Evolutionary conservation across 2,329 filamentous ascomycete genomes (phyloP), one percentile per base, ranked within the genome.

Genomic region (Aspergillus fructus): DNA sequence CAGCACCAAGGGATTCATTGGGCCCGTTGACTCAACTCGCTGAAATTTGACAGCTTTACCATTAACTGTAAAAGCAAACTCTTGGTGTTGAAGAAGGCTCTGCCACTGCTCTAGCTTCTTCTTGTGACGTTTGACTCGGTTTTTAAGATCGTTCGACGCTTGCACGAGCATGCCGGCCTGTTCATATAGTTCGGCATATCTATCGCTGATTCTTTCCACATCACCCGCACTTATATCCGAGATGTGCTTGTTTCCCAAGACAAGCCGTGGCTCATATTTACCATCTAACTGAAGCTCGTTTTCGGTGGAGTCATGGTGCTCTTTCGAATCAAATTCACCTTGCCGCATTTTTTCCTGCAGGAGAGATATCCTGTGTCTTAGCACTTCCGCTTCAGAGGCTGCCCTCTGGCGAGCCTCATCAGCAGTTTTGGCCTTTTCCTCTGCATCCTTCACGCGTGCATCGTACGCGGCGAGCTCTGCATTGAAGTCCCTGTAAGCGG

Each of bases 111-210:
- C 54, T 11, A 74, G 56, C 49, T 73, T 76, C 47, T 58, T 65
- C 50, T 74, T 75, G 42, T 71, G 67, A n/a, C 66, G 65, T 49
- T 72, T 68, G 5, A 74, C 59, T 27, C 66, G 68, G 7, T 56
- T 57, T 55, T 67, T 72, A 21, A 76, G 65, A 21, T 64, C 61
- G 4, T 55, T 64, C 56, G 66, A 71, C 3, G 67, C 68, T 19
- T 64, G 52, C 5, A 66, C 39, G 19, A 76, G 60, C 9, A 60
- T 70, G 40, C 63, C 56, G 12, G 70, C 47, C 50, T 73, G 69
- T 8, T 53, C 49, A 46, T 76, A 76, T 15, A 76, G 62, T 9
- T 67, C 62, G 3, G 59, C 54, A 62, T 77, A 77, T 59, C 67
- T 68, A 5, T 58, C 33, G n/a, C 62, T 63, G 27, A 75, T 52